A percentile compares a stretch with the other conserved stretches of the same genome.
Conservation (phyloP, 2,329 filamentous ascomycete species). For the Microascus cirrosus region DNA sequence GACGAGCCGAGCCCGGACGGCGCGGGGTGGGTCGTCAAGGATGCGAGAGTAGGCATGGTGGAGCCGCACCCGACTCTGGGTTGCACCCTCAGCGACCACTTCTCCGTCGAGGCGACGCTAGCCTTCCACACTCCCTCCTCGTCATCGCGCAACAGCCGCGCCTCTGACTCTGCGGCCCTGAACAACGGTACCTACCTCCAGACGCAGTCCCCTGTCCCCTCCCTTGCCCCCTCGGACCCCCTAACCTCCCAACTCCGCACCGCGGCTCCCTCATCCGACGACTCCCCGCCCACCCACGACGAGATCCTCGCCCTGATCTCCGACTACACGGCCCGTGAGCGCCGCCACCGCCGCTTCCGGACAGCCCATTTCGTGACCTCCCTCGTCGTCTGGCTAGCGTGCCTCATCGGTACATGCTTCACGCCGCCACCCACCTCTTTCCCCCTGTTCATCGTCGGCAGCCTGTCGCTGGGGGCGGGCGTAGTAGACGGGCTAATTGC, state of each 20-base stretch:
- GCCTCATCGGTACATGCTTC: constrained; percentile 80
- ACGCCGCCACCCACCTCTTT: constrained; percentile 67
- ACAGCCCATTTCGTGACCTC: constrained; percentile 62
- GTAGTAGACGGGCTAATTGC: constrained; percentile 79
- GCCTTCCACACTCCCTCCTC: constrained; percentile 27
- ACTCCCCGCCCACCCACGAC: constrained; percentile 30
- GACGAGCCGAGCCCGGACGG: constrained; percentile 17
- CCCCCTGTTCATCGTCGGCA: constrained; percentile 67
- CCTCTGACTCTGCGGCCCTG: constrained; percentile 10
- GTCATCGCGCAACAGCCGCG: constrained; percentile 7
- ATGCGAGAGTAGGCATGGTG: constrained; percentile 66
- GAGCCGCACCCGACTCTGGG: constrained; percentile 68
- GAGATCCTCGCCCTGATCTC: constrained; percentile 62
- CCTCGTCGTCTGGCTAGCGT: constrained; percentile 57
- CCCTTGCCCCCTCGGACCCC: constrained; percentile 11
- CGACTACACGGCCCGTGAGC: constrained; percentile 60
- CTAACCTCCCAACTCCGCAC: constrained; percentile 21
- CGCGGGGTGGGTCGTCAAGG: constrained; percentile 56
- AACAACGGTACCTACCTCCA: constrained; percentile 26
- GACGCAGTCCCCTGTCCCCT: constrained; percentile 16
- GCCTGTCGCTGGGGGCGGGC: constrained; percentile 64
- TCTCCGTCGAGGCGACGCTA: constrained; percentile 77
- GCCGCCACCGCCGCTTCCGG: constrained; percentile 59
- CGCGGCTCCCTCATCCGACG: constrained; percentile 10
- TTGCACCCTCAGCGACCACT: constrained; percentile 90